A percentile compares a stretch with the other conserved stretches of the same genome.
Evolutionary conservation across 495 filamentous ascomycete genomes (phyloP).

Genomic region (Xylaria flabelliformis): DNA sequence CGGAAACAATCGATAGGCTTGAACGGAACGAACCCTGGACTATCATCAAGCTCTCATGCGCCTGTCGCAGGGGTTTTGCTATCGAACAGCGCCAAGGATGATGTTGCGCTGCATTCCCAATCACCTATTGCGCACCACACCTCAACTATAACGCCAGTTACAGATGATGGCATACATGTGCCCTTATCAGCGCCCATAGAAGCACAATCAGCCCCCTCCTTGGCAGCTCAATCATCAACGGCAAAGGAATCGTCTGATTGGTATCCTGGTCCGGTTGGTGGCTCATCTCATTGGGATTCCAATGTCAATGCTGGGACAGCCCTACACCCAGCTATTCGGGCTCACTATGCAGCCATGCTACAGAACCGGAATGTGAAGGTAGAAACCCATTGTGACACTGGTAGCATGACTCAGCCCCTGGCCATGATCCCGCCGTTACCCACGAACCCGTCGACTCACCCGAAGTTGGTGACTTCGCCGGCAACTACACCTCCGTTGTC

Average conservation of each 20-base stretch:
- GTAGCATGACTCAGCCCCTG: neutral
- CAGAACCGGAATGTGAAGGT: conserved; percentile 39
- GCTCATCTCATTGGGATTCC: conserved; percentile 27
- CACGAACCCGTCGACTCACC: conserved; percentile 1
- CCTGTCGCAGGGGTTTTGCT: conserved; percentile 30
- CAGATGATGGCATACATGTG: neutral
- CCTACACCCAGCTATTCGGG: conserved; percentile 55
- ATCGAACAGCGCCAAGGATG: conserved; percentile 9
- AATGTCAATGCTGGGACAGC: conserved; percentile 35
- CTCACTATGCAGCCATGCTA: conserved; percentile 47
- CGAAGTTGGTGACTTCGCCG: neutral
- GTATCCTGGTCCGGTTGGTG: conserved; percentile 24
- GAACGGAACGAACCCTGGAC: conserved; percentile 20
- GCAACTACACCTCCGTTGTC: conserved; percentile 1
- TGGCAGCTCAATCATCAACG: neutral
- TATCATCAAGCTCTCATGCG: conserved; percentile 18
- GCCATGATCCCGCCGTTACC: conserved; percentile 5
- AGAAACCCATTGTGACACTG: conserved; percentile 23
- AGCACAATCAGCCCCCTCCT: conserved; percentile 14
- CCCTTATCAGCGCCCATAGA: conserved; percentile 14
- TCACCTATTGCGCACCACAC: neutral
- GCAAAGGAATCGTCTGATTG: conserved; percentile 13
- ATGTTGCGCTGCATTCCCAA: conserved; percentile 8
- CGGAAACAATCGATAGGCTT: conserved; percentile 34
- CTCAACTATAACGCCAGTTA: conserved; percentile 2